These are phyloP conservation scores for Podaxis carcinomalis DNA, from an alignment of 768 basidiomycete genomes.

Conservation along the genomic window DNA sequence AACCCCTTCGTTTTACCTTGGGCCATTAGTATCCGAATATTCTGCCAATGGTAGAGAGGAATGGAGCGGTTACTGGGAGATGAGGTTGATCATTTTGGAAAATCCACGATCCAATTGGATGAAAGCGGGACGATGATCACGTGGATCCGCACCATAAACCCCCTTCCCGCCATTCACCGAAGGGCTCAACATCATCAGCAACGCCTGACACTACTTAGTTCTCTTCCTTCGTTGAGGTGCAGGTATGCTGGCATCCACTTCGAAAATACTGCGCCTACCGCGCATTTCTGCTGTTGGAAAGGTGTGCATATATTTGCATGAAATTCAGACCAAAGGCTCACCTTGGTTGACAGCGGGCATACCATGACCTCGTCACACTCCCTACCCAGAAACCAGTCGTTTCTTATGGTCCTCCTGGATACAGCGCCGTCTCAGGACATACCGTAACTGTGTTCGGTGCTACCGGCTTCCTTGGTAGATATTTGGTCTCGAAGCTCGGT, in stretches of 20 bases:
- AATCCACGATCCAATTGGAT: not conserved
- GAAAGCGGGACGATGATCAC: constrained; percentile 9
- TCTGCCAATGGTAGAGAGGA: not conserved
- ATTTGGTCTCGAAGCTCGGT: constrained; percentile 93
- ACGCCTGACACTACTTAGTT: constrained; percentile 13
- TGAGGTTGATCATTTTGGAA: not conserved
- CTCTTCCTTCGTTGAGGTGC: constrained; percentile 14
- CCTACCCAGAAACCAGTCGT: constrained; percentile 64
- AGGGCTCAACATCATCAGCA: constrained; percentile 19
- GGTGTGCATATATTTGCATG: constrained; percentile 25
- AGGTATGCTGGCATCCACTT: constrained; percentile 42
- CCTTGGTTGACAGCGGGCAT: constrained; percentile 48
- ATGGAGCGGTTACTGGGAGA: not conserved
- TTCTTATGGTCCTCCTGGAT: constrained; percentile 74
- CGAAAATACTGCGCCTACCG: constrained; percentile 48
- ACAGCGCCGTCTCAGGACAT: constrained; percentile 86
- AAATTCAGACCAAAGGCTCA: not conserved
- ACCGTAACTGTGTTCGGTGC: constrained; percentile 95
- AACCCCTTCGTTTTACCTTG: constrained; percentile 88
- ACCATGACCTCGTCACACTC: constrained; percentile 67
- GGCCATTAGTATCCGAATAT: constrained; percentile 45
- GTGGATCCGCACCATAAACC: constrained; percentile 30
- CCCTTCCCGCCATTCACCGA: constrained; percentile 39
- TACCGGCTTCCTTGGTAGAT: constrained; percentile 93
- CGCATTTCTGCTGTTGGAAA: constrained; percentile 46